phyloP scores from a whole-genome alignment of 2,329 filamentous ascomycete genomes.

The Fusarium sacchari region DNA sequence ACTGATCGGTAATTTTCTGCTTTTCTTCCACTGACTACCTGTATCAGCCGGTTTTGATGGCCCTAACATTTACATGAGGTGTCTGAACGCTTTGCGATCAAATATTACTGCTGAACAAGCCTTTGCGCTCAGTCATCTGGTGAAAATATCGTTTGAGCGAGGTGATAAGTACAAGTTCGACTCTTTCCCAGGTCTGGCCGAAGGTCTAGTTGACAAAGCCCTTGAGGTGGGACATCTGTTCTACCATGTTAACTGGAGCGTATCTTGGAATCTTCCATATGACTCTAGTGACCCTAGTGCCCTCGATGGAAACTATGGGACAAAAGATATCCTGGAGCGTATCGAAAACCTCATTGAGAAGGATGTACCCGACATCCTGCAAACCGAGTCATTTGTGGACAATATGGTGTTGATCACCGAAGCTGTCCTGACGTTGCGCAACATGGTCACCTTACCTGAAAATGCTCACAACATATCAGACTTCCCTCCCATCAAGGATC shows the following conservation, averaged over 20 bases:
- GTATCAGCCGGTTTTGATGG: slow-evolving; percentile 70
- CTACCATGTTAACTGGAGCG: slow-evolving; percentile 83
- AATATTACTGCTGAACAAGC: slow-evolving; percentile 83
- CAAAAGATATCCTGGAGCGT: slow-evolving; percentile 68
- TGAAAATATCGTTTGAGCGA: slow-evolving; percentile 94
- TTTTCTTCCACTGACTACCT: slow-evolving; percentile 31
- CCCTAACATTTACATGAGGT: slow-evolving; percentile 91
- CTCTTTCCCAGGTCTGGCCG: slow-evolving; percentile 86
- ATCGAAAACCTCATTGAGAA: slow-evolving; percentile 71
- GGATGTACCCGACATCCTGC: slow-evolving; percentile 73
- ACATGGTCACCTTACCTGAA: slow-evolving; percentile 93
- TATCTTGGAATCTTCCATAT: slow-evolving; percentile 70
- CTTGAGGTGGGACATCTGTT: slow-evolving; percentile 82
- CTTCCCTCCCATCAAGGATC: slow-evolving; percentile 79
- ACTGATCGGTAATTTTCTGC: slow-evolving; percentile 13
- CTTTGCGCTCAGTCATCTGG: slow-evolving; percentile 92
- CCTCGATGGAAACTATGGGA: slow-evolving; percentile 60
- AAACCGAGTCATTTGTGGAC: slow-evolving; percentile 76
- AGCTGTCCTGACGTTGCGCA: slow-evolving; percentile 86
- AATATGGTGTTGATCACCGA: slow-evolving; percentile 82
- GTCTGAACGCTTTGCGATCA: slow-evolving; percentile 84
- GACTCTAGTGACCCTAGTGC: slow-evolving; percentile 63
- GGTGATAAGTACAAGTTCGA: slow-evolving; percentile 97
- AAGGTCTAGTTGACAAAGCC: slow-evolving; percentile 86
- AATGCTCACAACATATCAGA: slow-evolving; percentile 86